Evolutionary conservation across 2,329 filamentous ascomycete genomes (phyloP), one percentile per base, ranked within the genome.

Genomic region (Pseudogymnoascus sp.): DNA sequence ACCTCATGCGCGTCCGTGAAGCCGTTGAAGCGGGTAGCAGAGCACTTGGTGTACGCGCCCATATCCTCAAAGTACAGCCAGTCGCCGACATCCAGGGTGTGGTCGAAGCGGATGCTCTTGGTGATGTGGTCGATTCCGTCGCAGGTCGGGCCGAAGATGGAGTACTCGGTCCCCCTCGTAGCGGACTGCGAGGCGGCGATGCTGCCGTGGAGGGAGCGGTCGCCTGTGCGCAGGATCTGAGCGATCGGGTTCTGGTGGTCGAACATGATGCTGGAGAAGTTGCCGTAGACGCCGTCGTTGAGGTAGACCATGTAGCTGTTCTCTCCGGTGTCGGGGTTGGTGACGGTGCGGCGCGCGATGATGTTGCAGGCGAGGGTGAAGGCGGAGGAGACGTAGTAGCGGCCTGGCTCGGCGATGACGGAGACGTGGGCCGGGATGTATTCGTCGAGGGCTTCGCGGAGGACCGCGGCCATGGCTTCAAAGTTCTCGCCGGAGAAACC

Each of bases 1-100:
- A 95, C 89, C 71, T 96, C 90, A 75, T 99, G 94, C 69, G 86
- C 83, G 76, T 97, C 91, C 62, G 87, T 90, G 78, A 97, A 99
- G 66, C 94, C 94, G 70, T 99, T 99, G 87, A 99, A 99, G 72
- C 89, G 87, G 63, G 94, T 99, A 66, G 94, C 93, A 64, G 92
- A 97, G 82, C 93, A 97, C 82, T 92, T 96, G 69, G 94, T 97
- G 77, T 99, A 99, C 23, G 94, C 93, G 62, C 94, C 94, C 94
- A 99, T 99, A 65, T 96, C 86, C 78, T 97, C 91, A 76, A 99
- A 99, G 79, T 96, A 99, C 62, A 99, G 82, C 94, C 94, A 99
- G 75, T 99, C 94, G 60, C 94, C 94, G 6, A 96, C 90, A 72
- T 97, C 88, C 45, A 99, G 79, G 58, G 89, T 83, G 61, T 89